Base-by-base conservation (phyloP, 78 protist species). In the Emiliania huxleyi region DNA sequence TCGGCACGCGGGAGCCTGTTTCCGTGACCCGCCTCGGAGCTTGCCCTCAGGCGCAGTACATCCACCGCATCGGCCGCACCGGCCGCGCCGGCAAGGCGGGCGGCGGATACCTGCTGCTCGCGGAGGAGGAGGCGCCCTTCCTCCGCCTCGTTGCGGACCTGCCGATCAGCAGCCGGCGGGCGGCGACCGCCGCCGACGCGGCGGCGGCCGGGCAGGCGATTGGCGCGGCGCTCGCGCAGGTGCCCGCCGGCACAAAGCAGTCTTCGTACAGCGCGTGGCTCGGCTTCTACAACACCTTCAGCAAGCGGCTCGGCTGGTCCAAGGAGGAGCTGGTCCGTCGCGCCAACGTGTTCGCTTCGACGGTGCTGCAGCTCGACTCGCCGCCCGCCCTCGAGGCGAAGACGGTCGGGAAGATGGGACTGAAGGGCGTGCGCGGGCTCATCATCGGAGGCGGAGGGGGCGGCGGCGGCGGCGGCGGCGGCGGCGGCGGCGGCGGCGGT, bases 1-100 rank as follows among this genome's bases (percentile, higher is more conserved):
- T 95, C 22, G 97, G 96, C 38, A 15, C n/a, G 22, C 95, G n/a
- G n/a, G n/a, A n/a, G n/a, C n/a, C n/a, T n/a, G n/a, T n/a, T n/a
- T n/a, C n/a, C n/a, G n/a, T n/a, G n/a, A n/a, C n/a, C n/a, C 96
- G 3, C 1, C 94, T 12, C 83, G 52, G 62, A 35, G 79, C 44
- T n/a, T n/a, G n/a, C n/a, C n/a, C n/a, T n/a, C n/a, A n/a, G n/a
- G 96, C 91, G 91, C 95, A 93, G 94, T 96, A 96, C 94, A 55
- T 95, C 37, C 97, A 96, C 69, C 96, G 97, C 12, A 90, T 95
- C 11, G 97, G 97, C 38, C 93, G 97, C 43, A 95, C 97, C 0
- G 96, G 94, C 44, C 94, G 97, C 52, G 97, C 97, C 38, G 97
- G 97, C 85, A 87, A 90, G 90, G 38, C 0, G 40, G 97, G 97